Base-by-base conservation (phyloP, 2,329 filamentous ascomycete species). In the Atkinsonella hypoxylon region DNA sequence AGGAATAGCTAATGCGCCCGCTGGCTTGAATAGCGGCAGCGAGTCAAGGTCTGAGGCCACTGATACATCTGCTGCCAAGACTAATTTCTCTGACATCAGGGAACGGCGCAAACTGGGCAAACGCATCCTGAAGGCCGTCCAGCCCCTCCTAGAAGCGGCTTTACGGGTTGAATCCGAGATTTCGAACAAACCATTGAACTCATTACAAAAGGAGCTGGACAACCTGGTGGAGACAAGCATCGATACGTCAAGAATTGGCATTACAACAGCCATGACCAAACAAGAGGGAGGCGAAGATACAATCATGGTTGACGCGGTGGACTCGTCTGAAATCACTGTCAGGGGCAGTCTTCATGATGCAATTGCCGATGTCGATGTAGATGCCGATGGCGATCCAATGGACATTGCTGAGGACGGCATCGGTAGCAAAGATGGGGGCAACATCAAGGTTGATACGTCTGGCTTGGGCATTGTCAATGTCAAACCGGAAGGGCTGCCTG, bases 21-120 rank as follows among this genome's bases (percentile, higher is more conserved):
- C 18, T 7, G 9, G 26, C n/a, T 9, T 45, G 6, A 45, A n/a
- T 39, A 30, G 22, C 31, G 43, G 47, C 30, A 44, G 43, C 20
- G 56, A 60, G 6, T 56, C 64, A 39, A 59, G 59, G n/a, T 54
- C 57, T 42, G 68, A 70, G 34, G 54, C 60, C 6, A 67, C 60
- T 58, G 77, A 64, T 71, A 75, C 48, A 64, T 85, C 61, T 56
- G 73, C 59, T 58, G 70, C 56, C 55, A 82, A 71, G 66, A 71
- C 67, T 60, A 74, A 64, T 60, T 82, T 70, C 65, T 71, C 68
- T 53, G 89, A 95, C 59, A 81, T 89, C 53, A 86, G 87, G 52
- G 87, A 95, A 58, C 82, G 86, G 54, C 86, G 87, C 60, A 86
- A 85, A 58, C 72, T 95, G n/a, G 89, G 87, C 22, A 95, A 94